phyloP scores from a whole-genome alignment of 768 basidiomycete species.

The Zangia roseola region DNA sequence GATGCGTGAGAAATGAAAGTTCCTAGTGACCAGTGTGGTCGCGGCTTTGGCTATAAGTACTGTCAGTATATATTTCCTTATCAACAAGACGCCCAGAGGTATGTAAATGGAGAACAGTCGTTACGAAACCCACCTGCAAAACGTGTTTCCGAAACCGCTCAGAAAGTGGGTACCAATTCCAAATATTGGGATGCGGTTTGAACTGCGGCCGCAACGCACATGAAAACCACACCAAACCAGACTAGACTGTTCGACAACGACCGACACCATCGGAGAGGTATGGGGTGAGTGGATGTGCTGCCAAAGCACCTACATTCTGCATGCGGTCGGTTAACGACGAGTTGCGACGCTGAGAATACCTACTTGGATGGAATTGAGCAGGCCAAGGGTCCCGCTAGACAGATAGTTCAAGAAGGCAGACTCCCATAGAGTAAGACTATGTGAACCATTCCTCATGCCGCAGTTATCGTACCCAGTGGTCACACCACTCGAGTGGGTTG shows the following conservation, averaged over 20 bases:
- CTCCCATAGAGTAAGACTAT: constrained; percentile 67
- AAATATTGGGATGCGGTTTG: constrained; percentile 70
- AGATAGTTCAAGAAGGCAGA: constrained; percentile 59
- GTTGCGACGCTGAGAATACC: background rate
- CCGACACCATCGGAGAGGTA: constrained; percentile 73
- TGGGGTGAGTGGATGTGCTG: constrained; percentile 68
- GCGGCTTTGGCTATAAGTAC: constrained; percentile 56
- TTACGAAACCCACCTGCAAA: constrained; percentile 47
- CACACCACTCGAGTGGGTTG: no score
- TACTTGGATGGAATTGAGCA: constrained; percentile 74
- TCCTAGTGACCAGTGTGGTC: constrained; percentile 83
- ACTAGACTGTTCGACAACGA: constrained; percentile 62
- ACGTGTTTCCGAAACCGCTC: constrained; percentile 74
- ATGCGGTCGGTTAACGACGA: background rate
- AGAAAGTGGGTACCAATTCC: constrained; percentile 75
- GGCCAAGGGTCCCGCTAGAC: constrained; percentile 53
- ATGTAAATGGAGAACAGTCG: background rate
- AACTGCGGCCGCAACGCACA: constrained; percentile 64
- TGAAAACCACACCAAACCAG: constrained; percentile 66
- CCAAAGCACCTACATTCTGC: constrained; percentile 70
- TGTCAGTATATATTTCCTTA: background rate
- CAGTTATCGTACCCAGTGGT: constrained; percentile 78
- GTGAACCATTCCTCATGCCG: constrained; percentile 78
- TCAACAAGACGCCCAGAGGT: background rate
- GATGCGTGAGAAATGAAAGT: constrained; percentile 76